Evolutionary conservation across 176 grass and related monocot species (phyloP).

Genomic region (Alloteropsis semialata): DNA sequence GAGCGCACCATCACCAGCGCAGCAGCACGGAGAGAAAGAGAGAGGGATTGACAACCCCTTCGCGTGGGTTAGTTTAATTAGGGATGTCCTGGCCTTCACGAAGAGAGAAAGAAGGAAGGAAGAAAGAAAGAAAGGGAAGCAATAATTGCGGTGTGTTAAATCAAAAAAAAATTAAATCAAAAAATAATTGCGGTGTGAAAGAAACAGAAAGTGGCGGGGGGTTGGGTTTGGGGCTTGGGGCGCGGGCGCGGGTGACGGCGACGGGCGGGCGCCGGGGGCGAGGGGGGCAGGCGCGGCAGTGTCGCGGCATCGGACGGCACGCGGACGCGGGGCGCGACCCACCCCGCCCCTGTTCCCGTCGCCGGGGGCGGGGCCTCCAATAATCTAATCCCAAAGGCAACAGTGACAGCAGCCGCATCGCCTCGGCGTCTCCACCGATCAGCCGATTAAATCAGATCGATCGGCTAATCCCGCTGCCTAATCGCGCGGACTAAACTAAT

Average conservation of each 20-base stretch:
- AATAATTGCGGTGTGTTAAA: constrained; percentile 35
- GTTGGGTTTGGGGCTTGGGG: neutral
- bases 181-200: constrained; percentile 32
- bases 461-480: neutral
- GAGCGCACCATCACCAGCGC: neutral
- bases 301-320: constrained; percentile 52
- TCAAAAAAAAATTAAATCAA: too few species aligned
- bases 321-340: neutral
- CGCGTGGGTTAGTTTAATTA: neutral
- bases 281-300: neutral
- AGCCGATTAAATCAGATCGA: neutral
- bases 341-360: constrained; percentile 3
- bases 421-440: neutral
- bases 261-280: neutral
- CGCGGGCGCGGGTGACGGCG: neutral
- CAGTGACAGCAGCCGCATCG: neutral
- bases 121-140: neutral
- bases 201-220: neutral
- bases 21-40: neutral
- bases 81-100: neutral
- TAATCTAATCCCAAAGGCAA: constrained; percentile 8
- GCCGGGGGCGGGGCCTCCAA: neutral
- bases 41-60: neutral
- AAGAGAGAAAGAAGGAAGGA: neutral
- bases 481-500: neutral